Base-by-base conservation (phyloP, 2,329 filamentous ascomycete species). In the Aspergillus ochraceus region DNA sequence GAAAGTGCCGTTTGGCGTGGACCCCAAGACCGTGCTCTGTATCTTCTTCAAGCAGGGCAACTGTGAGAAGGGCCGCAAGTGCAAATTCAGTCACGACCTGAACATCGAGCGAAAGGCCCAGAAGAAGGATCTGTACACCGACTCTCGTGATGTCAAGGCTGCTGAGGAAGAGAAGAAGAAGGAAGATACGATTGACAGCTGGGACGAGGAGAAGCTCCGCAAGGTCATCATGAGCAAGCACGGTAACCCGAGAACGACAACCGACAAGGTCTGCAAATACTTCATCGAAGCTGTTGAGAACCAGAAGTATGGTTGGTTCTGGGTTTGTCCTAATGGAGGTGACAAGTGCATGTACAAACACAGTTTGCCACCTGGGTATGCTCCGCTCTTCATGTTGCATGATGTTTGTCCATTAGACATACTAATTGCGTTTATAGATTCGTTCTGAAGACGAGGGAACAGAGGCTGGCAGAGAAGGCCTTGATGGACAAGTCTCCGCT, bases 301-400 rank as follows among this genome's bases (percentile, higher is more conserved):
- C 74, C 91, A 92, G 71, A 99, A 98, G 79, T 99, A 99, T 71
- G 95, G 95, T 64, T 99, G 95, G 95, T 98, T 99, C 80, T 99
- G 95, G 95, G 84, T 88, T 60, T 99, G 95, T 84, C 95, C 95
- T 51, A 98, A 98, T 72, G 93, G 92, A 66, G 94, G 91, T 64
- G 90, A 99, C 74, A 91, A 97, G 79, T 99, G 95, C 90, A 98
- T 95, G 89, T 99, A 99, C 76, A 93, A 90, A 79, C 95, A 99
- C 77, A 92, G 90, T 71, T 84, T 99, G 70, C 95, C 96, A 69
- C 90, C 93, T 72, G 95, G 95, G 91, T 96, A 86, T 72, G 90
- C 86, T 63, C 24, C 6, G 1, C 51, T 30, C 30, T 59, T 26
- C 19, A n/a, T 60, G 42, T 46, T 56, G 6, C 42, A 12, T 36